Conservation (phyloP, 768 basidiomycete genomes). For the Russula brevipes region DNA sequence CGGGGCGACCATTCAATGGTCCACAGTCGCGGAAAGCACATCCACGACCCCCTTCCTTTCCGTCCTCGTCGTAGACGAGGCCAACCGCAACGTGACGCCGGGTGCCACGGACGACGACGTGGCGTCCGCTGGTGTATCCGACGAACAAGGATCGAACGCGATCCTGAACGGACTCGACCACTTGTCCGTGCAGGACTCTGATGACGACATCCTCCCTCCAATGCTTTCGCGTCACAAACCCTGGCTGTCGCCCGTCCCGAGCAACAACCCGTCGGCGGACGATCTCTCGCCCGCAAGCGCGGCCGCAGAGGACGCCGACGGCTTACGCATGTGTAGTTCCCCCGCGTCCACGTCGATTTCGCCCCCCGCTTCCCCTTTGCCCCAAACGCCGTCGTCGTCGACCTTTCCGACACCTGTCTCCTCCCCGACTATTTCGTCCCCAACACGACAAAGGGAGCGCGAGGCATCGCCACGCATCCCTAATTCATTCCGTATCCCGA, state of each 20-base stretch:
- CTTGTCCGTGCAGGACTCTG: not conserved
- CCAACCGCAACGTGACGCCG: not conserved
- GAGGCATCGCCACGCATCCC: slow-evolving; percentile 5
- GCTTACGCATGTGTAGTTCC: not conserved
- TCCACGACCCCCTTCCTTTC: slow-evolving; percentile 20
- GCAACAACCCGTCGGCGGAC: slow-evolving; percentile 19
- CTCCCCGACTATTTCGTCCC: slow-evolving; percentile 12
- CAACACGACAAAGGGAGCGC: not conserved
- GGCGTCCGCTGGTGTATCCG: not conserved
- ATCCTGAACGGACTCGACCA: not conserved
- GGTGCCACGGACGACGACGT: not conserved
- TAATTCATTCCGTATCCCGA: slow-evolving; percentile 22
- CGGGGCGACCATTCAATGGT: slow-evolving; percentile 19
- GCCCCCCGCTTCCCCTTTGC: slow-evolving; percentile 16
- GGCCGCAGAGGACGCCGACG: not conserved
- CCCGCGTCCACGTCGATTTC: not conserved
- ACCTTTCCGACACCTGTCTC: slow-evolving; percentile 6
- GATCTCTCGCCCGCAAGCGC: not conserved
- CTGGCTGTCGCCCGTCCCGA: slow-evolving; percentile 22
- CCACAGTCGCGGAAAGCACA: slow-evolving; percentile 16
- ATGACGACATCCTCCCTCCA: slow-evolving; percentile 9
- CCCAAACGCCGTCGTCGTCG: slow-evolving; percentile 18
- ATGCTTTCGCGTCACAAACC: slow-evolving; percentile 10
- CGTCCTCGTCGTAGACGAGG: slow-evolving; percentile 19
- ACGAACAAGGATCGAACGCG: not conserved